A percentile compares a stretch with the other conserved stretches of the same genome.
phyloP scores from a whole-genome alignment of 1,284 basidiomycete genomes.

The Moesziomyces antarcticus region DNA sequence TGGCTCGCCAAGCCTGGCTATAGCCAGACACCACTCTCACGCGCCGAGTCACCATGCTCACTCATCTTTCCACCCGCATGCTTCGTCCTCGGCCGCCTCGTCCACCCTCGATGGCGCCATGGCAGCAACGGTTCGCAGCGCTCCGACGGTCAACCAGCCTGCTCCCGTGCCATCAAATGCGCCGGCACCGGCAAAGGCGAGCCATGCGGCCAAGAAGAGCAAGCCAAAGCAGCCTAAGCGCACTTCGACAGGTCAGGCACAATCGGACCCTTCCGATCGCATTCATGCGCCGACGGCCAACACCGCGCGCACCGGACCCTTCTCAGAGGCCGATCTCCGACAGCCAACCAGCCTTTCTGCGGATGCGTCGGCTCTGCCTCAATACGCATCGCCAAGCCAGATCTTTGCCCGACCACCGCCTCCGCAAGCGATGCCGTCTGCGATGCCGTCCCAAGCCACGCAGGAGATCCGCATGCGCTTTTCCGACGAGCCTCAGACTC shows the following conservation, averaged over 20 bases:
- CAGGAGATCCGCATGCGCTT: constrained; percentile 7
- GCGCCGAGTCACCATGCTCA: constrained; percentile 13
- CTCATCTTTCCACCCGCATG: constrained; percentile 1
- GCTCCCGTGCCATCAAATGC: not conserved
- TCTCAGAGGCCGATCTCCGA: too few relatives aligned
- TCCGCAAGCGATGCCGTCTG: constrained; percentile 6
- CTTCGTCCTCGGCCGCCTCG: constrained; percentile 7
- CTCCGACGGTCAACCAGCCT: not conserved
- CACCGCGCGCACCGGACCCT: too few relatives aligned
- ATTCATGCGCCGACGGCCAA: too few relatives aligned
- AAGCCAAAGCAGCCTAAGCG: constrained; percentile 15
- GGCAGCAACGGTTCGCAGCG: constrained; percentile 17
- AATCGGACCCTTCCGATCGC: not conserved
- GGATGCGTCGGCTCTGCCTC: constrained; percentile 9
- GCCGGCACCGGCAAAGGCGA: constrained; percentile 2
- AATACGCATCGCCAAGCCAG: constrained; percentile 29
- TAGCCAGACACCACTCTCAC: constrained; percentile 17
- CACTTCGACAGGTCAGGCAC: constrained; percentile 5
- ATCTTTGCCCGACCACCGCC: constrained; percentile 16
- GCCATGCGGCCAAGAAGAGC: constrained; percentile 10
- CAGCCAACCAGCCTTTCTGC: not conserved
- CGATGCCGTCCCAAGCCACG: constrained; percentile 10
- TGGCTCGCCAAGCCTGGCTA: constrained; percentile 27
- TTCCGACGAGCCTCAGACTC: constrained; percentile 30
- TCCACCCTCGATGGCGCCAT: constrained; percentile 35